These are phyloP conservation scores for Lathyrus sativus DNA, from an alignment of 306 rosid genomes.

Conservation along the genomic window DNA sequence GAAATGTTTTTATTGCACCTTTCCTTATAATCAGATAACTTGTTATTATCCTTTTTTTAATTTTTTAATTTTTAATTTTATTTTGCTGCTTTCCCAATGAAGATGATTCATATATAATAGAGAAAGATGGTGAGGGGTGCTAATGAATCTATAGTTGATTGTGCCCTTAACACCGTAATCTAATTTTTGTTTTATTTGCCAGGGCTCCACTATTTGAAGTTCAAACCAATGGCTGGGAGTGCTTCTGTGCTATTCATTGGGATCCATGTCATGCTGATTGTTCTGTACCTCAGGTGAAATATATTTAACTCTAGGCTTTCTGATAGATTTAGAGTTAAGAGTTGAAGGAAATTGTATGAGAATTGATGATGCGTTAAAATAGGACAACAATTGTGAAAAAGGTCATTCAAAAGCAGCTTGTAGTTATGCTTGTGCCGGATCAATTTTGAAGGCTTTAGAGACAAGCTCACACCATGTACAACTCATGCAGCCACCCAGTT, in stretches of 20 bases:
- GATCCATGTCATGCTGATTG: constrained; percentile 63
- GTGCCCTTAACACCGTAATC: constrained; percentile 25
- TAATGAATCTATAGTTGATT: constrained; percentile 21
- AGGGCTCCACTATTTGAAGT: constrained; percentile 60
- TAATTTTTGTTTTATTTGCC: constrained; percentile 35
- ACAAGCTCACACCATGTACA: too few relatives aligned
- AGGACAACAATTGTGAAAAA: too few relatives aligned
- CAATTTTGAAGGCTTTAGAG: too few relatives aligned
- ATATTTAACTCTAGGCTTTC: constrained; percentile 17
- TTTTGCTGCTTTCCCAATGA: constrained; percentile 8
- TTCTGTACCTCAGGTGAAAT: constrained; percentile 60
- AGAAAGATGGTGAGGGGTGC: neutral
- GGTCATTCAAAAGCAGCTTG: neutral
- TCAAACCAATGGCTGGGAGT: constrained; percentile 57
- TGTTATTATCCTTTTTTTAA: neutral
- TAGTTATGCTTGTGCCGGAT: neutral
- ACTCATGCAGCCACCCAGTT: too few relatives aligned
- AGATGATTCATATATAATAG: constrained; percentile 14
- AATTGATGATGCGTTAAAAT: too few relatives aligned
- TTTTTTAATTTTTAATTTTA: neutral
- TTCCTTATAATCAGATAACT: neutral
- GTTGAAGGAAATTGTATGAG: neutral
- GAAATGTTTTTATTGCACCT: neutral
- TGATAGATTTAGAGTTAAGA: neutral
- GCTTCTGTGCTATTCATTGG: constrained; percentile 60